Evolutionary conservation across 78 protist species (phyloP).

Genomic region (Dictyostelium capitatum): DNA sequence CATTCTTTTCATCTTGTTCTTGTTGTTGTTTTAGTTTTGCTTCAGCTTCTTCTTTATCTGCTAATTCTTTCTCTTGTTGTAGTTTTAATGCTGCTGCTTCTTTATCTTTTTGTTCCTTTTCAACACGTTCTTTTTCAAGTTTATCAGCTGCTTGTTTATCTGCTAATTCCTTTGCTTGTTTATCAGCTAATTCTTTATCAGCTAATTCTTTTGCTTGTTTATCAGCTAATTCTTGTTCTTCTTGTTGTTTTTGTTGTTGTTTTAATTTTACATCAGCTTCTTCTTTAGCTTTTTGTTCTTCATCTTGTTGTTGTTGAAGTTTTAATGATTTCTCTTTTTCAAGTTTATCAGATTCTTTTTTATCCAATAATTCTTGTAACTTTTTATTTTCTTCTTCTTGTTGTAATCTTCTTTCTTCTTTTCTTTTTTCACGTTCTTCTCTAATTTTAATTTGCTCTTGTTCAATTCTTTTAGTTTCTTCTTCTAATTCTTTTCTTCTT

Average conservation of each 20-base stretch:
- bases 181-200: neutral
- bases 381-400: constrained; percentile 25
- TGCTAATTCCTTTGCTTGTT: constrained; percentile 12
- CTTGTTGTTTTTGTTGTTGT: neutral
- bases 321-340: constrained; percentile 7
- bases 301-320: too few relatives aligned
- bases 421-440: constrained; percentile 65
- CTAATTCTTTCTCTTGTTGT: neutral
- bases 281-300: neutral
- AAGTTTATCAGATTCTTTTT: constrained; percentile 15
- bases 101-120: constrained; percentile 22
- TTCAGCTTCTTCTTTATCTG: neutral
- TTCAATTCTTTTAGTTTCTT: constrained; percentile 38
- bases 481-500: constrained; percentile 26
- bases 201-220: too few relatives aligned
- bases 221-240: neutral
- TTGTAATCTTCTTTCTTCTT: constrained; percentile 34
- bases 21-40: neutral
- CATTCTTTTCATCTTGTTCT: neutral
- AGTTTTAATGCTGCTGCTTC: neutral
- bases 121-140: constrained; percentile 21
- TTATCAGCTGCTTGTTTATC: constrained; percentile 9
- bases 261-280: neutral
- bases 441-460: constrained; percentile 28
- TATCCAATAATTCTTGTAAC: constrained; percentile 18